These are phyloP conservation scores for Tolypocladium amazonense DNA, from an alignment of 2,329 filamentous ascomycete species.

Conservation along the genomic window DNA sequence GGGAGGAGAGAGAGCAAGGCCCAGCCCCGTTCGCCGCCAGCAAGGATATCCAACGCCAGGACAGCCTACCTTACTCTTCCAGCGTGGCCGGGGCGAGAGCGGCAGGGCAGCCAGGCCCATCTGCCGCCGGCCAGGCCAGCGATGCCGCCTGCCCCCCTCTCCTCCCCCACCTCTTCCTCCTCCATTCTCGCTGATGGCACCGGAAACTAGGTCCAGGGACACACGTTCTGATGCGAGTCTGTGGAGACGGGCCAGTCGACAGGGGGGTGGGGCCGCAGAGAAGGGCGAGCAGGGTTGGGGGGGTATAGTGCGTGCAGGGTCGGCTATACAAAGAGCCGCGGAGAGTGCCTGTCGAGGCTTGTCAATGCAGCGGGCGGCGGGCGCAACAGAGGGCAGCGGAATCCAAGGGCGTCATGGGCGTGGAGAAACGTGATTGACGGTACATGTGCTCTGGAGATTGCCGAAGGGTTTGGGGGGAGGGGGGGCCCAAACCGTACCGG, in stretches of 20 bases:
- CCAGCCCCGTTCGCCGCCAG: neutral
- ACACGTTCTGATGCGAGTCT: slow-evolving; percentile 11
- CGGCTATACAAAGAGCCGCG: slow-evolving; percentile 13
- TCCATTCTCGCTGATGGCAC: neutral
- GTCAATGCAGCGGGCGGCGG: slow-evolving; percentile 3
- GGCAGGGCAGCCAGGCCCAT: neutral
- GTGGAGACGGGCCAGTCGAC: slow-evolving; percentile 10
- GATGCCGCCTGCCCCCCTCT: neutral
- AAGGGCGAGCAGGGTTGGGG: slow-evolving; percentile 4
- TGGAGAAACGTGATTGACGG: slow-evolving; percentile 7
- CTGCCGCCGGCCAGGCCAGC: neutral
- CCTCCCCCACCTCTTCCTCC: neutral
- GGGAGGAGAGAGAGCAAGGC: neutral
- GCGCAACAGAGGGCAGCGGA: neutral
- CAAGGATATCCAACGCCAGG: neutral
- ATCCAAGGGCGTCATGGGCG: neutral
- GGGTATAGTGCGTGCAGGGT: slow-evolving; percentile 19
- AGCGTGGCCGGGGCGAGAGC: neutral
- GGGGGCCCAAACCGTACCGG: neutral
- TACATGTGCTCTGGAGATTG: neutral
- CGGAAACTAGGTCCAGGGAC: neutral
- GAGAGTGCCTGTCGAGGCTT: slow-evolving; percentile 1
- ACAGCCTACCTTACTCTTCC: neutral
- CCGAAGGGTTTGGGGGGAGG: neutral
- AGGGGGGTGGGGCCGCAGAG: slow-evolving; percentile 3